Percentiles rank a stretch among this genome's conserved stretches.
Conservation (phyloP, 208 protist genomes). For the Trypanosoma grayi region DNA sequence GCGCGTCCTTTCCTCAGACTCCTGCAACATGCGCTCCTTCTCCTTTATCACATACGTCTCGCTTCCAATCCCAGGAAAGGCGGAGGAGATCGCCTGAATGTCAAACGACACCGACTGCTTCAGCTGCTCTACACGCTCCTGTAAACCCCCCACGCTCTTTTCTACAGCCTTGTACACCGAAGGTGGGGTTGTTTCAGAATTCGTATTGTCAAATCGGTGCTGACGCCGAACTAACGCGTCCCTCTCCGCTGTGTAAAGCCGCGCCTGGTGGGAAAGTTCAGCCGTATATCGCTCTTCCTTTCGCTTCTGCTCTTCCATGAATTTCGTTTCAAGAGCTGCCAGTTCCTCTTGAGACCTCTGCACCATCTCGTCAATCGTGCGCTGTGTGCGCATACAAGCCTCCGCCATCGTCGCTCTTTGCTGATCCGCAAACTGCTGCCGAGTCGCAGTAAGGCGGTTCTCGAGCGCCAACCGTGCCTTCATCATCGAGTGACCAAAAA, state of each 20-base stretch:
- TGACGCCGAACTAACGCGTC: background rate
- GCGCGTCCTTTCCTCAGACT: constrained; percentile 12
- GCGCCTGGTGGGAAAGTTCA: constrained; percentile 19
- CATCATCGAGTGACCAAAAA: constrained; percentile 24
- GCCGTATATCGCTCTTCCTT: constrained; percentile 6
- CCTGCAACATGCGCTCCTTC: constrained; percentile 15
- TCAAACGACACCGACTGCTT: constrained; percentile 13
- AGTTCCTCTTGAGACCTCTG: constrained; percentile 8
- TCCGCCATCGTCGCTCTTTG: constrained; percentile 14
- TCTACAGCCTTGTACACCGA: constrained; percentile 8
- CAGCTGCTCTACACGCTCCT: constrained; percentile 20
- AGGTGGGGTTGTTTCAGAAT: background rate
- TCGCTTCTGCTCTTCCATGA: constrained; percentile 13
- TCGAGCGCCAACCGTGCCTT: constrained; percentile 17
- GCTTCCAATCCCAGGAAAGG: background rate
- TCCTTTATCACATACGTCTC: constrained; percentile 2
- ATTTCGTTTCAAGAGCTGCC: constrained; percentile 2
- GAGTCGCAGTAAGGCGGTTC: constrained; percentile 11
- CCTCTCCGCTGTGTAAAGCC: constrained; percentile 14
- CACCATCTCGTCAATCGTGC: constrained; percentile 16
- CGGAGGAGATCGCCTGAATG: constrained; percentile 18
- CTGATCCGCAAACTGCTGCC: constrained; percentile 6
- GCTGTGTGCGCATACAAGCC: background rate
- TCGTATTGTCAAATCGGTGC: background rate
- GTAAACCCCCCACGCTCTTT: background rate